Percentiles rank a stretch among this genome's conserved stretches.
Evolutionary conservation across 2,329 filamentous ascomycete species (phyloP).

Genomic region (Escovopsis sp.): DNA sequence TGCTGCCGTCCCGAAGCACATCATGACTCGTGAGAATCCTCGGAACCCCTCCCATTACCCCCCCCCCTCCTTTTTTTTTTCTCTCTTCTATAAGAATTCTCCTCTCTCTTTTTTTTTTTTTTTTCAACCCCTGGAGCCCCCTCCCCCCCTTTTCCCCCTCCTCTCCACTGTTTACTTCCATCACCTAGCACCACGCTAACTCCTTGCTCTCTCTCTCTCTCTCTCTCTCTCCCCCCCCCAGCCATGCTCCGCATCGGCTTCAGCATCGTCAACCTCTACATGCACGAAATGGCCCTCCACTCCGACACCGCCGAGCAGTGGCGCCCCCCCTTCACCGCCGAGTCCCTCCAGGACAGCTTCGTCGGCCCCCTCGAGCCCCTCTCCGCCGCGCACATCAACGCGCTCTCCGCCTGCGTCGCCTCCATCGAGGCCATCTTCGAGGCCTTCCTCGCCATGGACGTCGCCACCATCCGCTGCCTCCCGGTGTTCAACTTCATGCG

Average conservation of each 20-base stretch:
- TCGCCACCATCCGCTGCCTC: slow-evolving; percentile 42
- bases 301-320: slow-evolving; percentile 42
- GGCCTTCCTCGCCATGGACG: slow-evolving; percentile 46
- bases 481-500: slow-evolving; percentile 59
- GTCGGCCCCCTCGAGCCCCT: slow-evolving; percentile 23
- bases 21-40: slow-evolving; percentile 41
- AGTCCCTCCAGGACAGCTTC: slow-evolving; percentile 27
- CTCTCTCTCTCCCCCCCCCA: slow-evolving; percentile 16
- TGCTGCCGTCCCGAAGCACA: slow-evolving; percentile 33
- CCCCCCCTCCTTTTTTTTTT: not conserved
- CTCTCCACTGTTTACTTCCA: too few species aligned
- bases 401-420: slow-evolving; percentile 49
- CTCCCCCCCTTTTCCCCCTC: too few species aligned
- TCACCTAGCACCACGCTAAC: not conserved
- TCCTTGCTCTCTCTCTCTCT: too few species aligned
- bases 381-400: slow-evolving; percentile 43
- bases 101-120: not conserved
- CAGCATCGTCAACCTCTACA: slow-evolving; percentile 51
- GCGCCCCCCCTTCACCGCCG: slow-evolving; percentile 29
- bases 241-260: slow-evolving; percentile 50
- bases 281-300: slow-evolving; percentile 62
- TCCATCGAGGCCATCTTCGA: slow-evolving; percentile 54
- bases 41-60: not conserved
- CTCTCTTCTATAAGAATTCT: not conserved
- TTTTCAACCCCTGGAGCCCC: not conserved